Evolutionary conservation across 169 alveolate species (phyloP).

Genomic region (Toxoplasma gondii): DNA sequence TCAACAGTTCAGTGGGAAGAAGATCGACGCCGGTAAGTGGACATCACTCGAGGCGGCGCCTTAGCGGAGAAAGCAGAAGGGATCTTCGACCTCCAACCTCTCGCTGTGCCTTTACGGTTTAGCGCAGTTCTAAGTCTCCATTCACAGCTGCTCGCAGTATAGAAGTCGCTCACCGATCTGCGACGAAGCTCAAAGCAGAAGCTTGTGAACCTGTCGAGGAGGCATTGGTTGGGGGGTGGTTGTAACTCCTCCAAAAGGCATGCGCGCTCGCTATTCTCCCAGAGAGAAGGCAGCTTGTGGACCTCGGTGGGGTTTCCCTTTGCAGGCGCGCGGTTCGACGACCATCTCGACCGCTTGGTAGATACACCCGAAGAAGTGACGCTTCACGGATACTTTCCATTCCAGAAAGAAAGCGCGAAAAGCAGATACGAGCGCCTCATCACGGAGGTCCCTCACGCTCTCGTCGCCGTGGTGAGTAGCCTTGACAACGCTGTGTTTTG

Average conservation of each 20-base stretch:
- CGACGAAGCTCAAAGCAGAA: too few relatives aligned
- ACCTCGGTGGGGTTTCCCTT: not conserved
- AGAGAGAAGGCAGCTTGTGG: too few relatives aligned
- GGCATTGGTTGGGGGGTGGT: too few relatives aligned
- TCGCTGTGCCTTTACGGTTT: too few relatives aligned
- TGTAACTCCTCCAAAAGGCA: too few relatives aligned
- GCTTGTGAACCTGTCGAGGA: too few relatives aligned
- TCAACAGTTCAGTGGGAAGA: conserved; percentile 41
- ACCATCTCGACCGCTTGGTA: not conserved
- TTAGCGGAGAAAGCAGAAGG: too few relatives aligned
- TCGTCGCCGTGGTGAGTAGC: not conserved
- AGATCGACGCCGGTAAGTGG: not conserved
- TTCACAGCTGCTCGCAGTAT: too few relatives aligned
- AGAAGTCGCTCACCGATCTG: too few relatives aligned
- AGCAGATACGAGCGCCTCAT: not conserved
- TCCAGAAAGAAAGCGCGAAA: not conserved
- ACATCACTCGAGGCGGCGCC: not conserved
- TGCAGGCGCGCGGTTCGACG: conserved; percentile 34
- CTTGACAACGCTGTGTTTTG: not conserved
- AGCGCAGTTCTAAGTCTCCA: too few relatives aligned
- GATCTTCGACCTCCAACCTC: too few relatives aligned
- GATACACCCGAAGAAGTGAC: not conserved
- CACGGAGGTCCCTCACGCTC: conserved; percentile 16
- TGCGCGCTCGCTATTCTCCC: too few relatives aligned
- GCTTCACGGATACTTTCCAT: not conserved